A percentile compares a stretch with the other conserved stretches of the same genome.
phyloP scores from a whole-genome alignment of 352 stramenopile species.

The Phytopythium litorale region DNA sequence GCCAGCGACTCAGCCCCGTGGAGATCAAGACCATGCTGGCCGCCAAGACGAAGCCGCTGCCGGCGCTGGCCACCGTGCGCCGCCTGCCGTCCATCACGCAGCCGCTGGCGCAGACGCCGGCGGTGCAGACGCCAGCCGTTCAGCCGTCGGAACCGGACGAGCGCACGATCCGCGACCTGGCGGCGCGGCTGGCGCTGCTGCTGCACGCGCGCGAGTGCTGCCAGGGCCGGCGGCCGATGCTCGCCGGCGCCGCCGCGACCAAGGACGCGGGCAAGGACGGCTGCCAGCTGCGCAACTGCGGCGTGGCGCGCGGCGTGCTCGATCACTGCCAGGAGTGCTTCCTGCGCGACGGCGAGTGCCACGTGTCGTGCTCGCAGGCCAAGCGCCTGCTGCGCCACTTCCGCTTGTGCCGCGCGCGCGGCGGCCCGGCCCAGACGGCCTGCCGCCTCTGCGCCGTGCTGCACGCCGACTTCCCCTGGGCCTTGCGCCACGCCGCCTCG shows the following conservation, averaged over 20 bases:
- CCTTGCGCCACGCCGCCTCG: slow-evolving; percentile 27
- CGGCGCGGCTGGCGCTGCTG: slow-evolving; percentile 32
- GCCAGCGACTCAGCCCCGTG: neutral
- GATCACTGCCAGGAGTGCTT: slow-evolving; percentile 57
- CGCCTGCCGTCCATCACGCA: neutral
- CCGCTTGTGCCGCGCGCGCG: slow-evolving; percentile 28
- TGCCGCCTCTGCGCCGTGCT: slow-evolving; percentile 30
- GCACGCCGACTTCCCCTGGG: slow-evolving; percentile 28
- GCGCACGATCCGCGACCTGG: slow-evolving; percentile 22
- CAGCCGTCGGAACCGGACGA: neutral
- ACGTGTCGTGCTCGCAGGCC: slow-evolving; percentile 39
- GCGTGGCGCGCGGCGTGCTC: slow-evolving; percentile 42
- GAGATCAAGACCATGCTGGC: slow-evolving; percentile 1
- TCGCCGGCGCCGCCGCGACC: neutral
- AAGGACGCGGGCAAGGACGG: neutral
- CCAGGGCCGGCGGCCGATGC: slow-evolving; percentile 1
- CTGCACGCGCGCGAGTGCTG: slow-evolving; percentile 49
- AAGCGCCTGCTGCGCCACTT: slow-evolving; percentile 50
- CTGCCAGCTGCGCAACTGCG: slow-evolving; percentile 33
- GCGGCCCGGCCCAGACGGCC: slow-evolving; percentile 9
- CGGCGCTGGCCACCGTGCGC: neutral
- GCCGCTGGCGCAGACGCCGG: neutral
- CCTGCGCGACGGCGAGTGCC: slow-evolving; percentile 28
- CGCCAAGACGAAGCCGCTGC: neutral
- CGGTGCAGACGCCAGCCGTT: neutral